Conservation (phyloP, 2,329 filamentous ascomycete genomes). For the Fusarium sp. region DNA sequence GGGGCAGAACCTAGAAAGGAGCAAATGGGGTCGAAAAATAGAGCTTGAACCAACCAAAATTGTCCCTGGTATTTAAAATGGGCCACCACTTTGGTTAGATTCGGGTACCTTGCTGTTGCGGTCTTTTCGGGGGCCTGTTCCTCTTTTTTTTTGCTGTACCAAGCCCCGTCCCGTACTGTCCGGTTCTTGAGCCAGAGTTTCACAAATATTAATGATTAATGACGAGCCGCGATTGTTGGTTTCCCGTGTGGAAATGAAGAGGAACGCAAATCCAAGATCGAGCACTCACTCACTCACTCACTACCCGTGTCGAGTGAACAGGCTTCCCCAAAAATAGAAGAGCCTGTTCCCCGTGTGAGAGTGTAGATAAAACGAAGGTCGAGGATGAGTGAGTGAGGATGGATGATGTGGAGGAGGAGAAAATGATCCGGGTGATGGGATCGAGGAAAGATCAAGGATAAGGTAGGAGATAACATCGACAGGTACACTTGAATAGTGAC, state of each 20-base stretch:
- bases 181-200: conserved; percentile 18
- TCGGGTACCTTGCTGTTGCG: conserved; percentile 24
- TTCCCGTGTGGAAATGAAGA: conserved; percentile 24
- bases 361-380: neutral
- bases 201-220: conserved; percentile 27
- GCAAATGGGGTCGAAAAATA: conserved; percentile 22
- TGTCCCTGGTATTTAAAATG: neutral
- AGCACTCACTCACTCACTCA: neutral
- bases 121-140: conserved; percentile 16
- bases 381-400: neutral
- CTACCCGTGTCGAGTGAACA: neutral
- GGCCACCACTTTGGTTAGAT: conserved; percentile 9
- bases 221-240: conserved; percentile 4
- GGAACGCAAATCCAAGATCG: neutral
- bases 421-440: conserved; percentile 9
- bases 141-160: neutral
- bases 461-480: conserved; percentile 8
- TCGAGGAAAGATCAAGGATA: conserved; percentile 5
- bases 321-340: conserved; percentile 6
- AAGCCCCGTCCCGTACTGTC: neutral
- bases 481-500: conserved; percentile 21
- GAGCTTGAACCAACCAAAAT: conserved; percentile 17
- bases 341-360: neutral
- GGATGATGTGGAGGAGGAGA: conserved; percentile 20
- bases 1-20: conserved; percentile 19